These are phyloP conservation scores for Claviceps africana DNA, from an alignment of 2,329 filamentous ascomycete genomes.

Conservation along the genomic window DNA sequence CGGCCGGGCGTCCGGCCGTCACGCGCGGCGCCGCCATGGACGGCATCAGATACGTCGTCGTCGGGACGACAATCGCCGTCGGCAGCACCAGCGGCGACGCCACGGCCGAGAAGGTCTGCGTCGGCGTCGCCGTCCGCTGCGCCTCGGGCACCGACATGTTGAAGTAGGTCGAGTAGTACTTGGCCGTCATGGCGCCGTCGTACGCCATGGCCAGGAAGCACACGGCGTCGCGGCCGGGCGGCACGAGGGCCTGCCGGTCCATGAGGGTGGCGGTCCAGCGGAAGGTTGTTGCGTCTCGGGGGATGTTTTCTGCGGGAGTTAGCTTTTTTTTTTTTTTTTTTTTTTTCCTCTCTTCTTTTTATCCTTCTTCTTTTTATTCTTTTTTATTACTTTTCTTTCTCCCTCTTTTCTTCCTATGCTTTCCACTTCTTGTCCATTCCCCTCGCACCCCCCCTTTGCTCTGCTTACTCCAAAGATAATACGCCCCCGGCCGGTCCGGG, in stretches of 20 bases:
- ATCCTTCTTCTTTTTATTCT: no score
- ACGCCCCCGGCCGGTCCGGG: background rate
- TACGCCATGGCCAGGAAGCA: background rate
- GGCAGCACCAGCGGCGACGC: background rate
- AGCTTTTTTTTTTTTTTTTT: no score
- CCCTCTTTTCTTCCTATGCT: background rate
- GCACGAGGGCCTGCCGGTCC: background rate
- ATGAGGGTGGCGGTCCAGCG: background rate
- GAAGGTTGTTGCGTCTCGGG: background rate
- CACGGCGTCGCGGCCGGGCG: background rate
- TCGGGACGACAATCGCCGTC: background rate
- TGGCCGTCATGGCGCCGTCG: background rate
- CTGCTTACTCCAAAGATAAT: background rate
- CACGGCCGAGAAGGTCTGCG: background rate
- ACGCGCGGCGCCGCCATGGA: background rate
- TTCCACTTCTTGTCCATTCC: background rate
- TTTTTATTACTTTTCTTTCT: background rate
- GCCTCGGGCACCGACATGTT: background rate
- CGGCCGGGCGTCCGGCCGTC: background rate
- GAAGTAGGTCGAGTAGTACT: background rate
- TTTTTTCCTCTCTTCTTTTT: no score
- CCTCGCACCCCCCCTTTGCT: background rate
- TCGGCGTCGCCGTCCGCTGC: background rate
- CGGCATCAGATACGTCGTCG: background rate
- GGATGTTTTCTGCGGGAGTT: background rate